Conservation (phyloP, 2,329 filamentous ascomycete genomes). For the Calonectria crousiana region DNA sequence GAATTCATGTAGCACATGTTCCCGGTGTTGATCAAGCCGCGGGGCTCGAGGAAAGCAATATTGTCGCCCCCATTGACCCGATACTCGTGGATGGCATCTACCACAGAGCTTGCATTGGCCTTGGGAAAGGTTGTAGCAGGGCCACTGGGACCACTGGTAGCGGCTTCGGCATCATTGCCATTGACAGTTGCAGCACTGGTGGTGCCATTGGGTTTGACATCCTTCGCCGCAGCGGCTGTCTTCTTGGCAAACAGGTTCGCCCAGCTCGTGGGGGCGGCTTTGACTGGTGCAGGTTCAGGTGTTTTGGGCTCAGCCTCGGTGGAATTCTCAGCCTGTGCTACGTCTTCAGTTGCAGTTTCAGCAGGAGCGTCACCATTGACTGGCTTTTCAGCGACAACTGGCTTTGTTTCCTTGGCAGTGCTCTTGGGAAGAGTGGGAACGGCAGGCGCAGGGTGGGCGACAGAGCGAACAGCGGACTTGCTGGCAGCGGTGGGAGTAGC, state of each 20-base stretch:
- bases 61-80: slow-evolving; percentile 74
- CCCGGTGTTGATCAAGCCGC: slow-evolving; percentile 94
- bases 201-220: slow-evolving; percentile 44
- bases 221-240: slow-evolving; percentile 33
- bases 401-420: slow-evolving; percentile 46
- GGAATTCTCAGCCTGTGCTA: slow-evolving; percentile 29
- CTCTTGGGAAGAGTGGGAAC: slow-evolving; percentile 61
- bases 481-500: slow-evolving; percentile 42
- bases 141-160: slow-evolving; percentile 32
- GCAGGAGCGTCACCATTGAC: slow-evolving; percentile 33
- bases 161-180: slow-evolving; percentile 36
- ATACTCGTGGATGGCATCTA: slow-evolving; percentile 82
- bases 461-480: slow-evolving; percentile 46
- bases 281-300: slow-evolving; percentile 36
- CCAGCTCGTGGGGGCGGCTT: slow-evolving; percentile 53
- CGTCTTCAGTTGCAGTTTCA: slow-evolving; percentile 29
- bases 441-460: slow-evolving; percentile 57
- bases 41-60: slow-evolving; percentile 87
- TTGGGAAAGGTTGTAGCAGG: slow-evolving; percentile 55
- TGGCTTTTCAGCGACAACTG: slow-evolving; percentile 42
- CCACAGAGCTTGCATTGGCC: slow-evolving; percentile 70
- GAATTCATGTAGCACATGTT: slow-evolving; percentile 99
- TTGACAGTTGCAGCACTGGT: slow-evolving; percentile 35
- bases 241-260: slow-evolving; percentile 54
- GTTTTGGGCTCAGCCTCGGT: slow-evolving; percentile 37